Conservation (phyloP, 257 asterid genomes). For the Rhazya stricta region DNA sequence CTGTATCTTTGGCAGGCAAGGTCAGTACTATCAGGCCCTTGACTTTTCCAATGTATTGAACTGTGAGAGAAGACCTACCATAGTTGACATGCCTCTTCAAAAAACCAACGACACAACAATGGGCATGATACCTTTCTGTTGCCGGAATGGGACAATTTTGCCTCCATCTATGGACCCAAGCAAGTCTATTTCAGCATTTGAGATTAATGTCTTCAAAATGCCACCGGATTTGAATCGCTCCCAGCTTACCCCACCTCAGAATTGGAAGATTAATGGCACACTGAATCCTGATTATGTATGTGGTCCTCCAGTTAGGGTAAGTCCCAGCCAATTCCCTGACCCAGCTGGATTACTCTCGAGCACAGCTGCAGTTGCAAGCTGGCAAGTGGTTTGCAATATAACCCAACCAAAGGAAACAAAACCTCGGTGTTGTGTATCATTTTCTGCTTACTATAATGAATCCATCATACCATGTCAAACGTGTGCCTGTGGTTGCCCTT, state of each 20-base stretch:
- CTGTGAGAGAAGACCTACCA: slow-evolving; percentile 72
- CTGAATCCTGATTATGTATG: slow-evolving; percentile 82
- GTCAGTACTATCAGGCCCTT: slow-evolving; percentile 44
- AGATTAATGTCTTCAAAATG: slow-evolving; percentile 84
- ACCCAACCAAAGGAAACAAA: slow-evolving; percentile 55
- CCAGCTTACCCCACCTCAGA: slow-evolving; percentile 64
- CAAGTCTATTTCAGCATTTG: slow-evolving; percentile 72
- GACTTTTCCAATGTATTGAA: slow-evolving; percentile 74
- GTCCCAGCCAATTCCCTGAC: slow-evolving; percentile 69
- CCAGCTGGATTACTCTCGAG: slow-evolving; percentile 45
- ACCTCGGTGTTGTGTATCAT: slow-evolving; percentile 89
- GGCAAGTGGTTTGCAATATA: slow-evolving; percentile 94
- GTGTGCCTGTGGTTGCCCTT: slow-evolving; percentile 81
- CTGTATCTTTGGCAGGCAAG: slow-evolving; percentile 72
- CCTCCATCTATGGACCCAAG: slow-evolving; percentile 91
- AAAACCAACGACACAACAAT: slow-evolving; percentile 62
- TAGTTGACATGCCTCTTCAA: slow-evolving; percentile 66
- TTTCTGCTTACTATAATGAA: slow-evolving; percentile 85
- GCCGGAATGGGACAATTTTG: slow-evolving; percentile 84
- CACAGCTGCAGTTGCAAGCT: slow-evolving; percentile 63
- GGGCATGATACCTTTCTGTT: slow-evolving; percentile 81
- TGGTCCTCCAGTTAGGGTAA: slow-evolving; percentile 79
- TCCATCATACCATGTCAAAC: slow-evolving; percentile 84
- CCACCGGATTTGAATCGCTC: slow-evolving; percentile 87
- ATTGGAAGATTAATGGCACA: slow-evolving; percentile 64